Evolutionary conservation across 2,329 filamentous ascomycete species (phyloP), one percentile per base, ranked within the genome.

Genomic region (Penicillium sp.): DNA sequence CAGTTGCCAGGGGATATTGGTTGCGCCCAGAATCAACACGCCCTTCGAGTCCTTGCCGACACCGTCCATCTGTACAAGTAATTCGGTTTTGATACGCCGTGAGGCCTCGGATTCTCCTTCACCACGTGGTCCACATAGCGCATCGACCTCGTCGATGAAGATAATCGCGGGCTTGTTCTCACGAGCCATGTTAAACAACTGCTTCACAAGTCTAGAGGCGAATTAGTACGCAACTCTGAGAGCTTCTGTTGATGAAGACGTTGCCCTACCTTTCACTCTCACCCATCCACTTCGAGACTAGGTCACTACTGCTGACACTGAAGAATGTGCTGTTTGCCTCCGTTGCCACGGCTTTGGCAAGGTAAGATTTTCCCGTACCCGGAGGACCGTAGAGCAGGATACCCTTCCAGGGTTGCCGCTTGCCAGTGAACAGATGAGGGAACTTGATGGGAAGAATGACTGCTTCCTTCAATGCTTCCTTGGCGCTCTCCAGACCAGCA

Each of bases 221-320:
- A 29, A 39, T 62, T 51, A 67, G 63, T 45, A 41, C 9, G 40
- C 13, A 38, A 46, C 23, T 31, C 27, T 49, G 31, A 16, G 39
- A 38, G n/a, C 38, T 40, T 35, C 35, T 12, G 45, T 25, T 5
- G 34, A 8, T 27, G 27, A 12, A 41, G 54, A 46, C 23, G 13
- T 25, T 32, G 27, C 12, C 80, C 46, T 78, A 95, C 90, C 91
- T 86, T 85, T 99, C 94, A 80, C 90, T 95, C 77, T 99, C 94
- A 79, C 94, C 94, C 94, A 99, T 99, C 94, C 94, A 99, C 73
- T 99, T 99, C 74, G 91, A 96, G 58, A 99, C 94, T 74, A 99
- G 75, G 72, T 99, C 94, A 70, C 91, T 96, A 81, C 90, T 96
- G 77, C 90, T 96, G 63, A 99, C 93, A 69, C 91, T 97, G 82